These are phyloP conservation scores for Canavalia gladiata DNA, from an alignment of 306 rosid genomes.

Conservation along the genomic window DNA sequence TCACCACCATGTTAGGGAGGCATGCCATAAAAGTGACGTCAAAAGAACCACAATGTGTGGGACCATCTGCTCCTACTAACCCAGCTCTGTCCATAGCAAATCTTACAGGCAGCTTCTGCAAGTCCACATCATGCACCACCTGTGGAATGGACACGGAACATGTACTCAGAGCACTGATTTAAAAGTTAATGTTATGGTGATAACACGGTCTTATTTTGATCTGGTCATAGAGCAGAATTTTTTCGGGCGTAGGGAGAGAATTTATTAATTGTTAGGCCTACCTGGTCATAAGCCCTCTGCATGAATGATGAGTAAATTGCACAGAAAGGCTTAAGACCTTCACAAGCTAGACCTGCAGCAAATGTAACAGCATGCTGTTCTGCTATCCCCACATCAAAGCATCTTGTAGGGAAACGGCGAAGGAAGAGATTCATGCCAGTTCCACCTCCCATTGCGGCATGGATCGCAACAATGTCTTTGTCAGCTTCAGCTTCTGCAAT, in stretches of 20 bases:
- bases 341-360: constrained; percentile 96
- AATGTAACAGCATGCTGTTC: constrained; percentile 99
- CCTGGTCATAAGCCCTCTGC: constrained; percentile 99
- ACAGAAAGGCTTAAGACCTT: constrained; percentile 93
- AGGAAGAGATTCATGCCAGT: constrained; percentile 97
- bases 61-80: constrained; percentile 97
- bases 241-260: constrained; percentile 28
- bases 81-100: constrained; percentile 99
- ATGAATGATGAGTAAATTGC: constrained; percentile 95
- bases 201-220: constrained; percentile 24
- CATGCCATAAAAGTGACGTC: constrained; percentile 98
- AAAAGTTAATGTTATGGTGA: background rate
- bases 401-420: constrained; percentile 88
- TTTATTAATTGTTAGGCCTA: constrained; percentile 35
- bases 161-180: constrained; percentile 26
- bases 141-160: constrained; percentile 50
- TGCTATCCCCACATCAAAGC: constrained; percentile 98
- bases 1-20: constrained; percentile 98
- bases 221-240: background rate
- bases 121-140: constrained; percentile 98
- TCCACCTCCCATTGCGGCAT: constrained; percentile 99
- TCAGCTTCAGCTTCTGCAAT: constrained; percentile 94
- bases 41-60: constrained; percentile 88
- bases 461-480: constrained; percentile 86
- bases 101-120: constrained; percentile 92